Base-by-base conservation (phyloP, 805 yeast genomes). In the Metschnikowia kunwiensis region DNA sequence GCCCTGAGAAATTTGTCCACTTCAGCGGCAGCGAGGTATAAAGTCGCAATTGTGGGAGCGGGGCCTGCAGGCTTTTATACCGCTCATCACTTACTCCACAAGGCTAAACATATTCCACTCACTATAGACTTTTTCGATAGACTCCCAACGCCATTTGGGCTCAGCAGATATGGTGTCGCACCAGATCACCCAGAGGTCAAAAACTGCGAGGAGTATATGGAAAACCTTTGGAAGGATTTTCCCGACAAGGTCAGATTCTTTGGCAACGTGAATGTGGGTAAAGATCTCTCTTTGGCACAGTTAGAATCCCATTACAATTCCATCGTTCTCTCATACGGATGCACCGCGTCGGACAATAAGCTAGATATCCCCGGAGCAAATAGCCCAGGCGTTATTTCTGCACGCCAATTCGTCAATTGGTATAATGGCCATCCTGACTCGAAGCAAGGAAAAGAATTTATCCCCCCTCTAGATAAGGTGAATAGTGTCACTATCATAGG, bases 141-240 rank as follows among this genome's bases (percentile, higher is more conserved):
- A 44, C 64, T 80, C 17, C 96, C 97, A 0, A 80, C 88, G 5
- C 98, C 98, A 0, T 91, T 74, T 63, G 99, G 99, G 0, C 69
- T 93, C 22, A 80, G 89, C 27, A 63, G 99, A 23, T 89, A 76
- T 55, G 99, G 99, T 1, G 97, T 93, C n/a, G 97, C 98, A 0
- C 99, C 99, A 2, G 99, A 93, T 61, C 97, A 93, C 60, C 96
- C 96, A 0, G 97, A 93, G 53, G 97, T 93, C 21, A 91, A 89
- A 57, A 80, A 80, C 42, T 84, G 93, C 50, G 67, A 81, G 57
- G 83, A 83, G 13, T 80, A 88, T 34, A 82, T 93, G 54, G 73
- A 71, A 7, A 79, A 80, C 27, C 41, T 65, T 24, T 62, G 67
- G 68, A 23, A 23, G 5, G 48, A 51, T 15, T 52, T 40, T 33